Evolutionary conservation across 139 green algal genomes (phyloP).

Genomic region (Volvox reticuliferus): DNA sequence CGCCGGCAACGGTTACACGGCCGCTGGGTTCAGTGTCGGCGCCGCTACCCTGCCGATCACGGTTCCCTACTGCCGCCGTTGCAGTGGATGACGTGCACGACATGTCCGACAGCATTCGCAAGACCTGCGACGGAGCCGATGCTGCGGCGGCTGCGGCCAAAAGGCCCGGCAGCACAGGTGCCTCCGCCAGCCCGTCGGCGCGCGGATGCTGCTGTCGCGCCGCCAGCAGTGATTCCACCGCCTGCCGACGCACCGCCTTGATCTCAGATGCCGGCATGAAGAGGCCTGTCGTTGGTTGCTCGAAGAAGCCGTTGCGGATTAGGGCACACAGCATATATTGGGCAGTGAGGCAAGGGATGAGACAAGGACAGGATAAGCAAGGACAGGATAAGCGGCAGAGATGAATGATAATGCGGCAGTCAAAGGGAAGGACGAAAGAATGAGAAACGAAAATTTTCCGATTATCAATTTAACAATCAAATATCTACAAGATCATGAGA

Average conservation of each 20-base stretch:
- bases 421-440: no score
- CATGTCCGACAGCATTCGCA: not conserved
- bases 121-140: not conserved
- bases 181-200: slow-evolving; percentile 49
- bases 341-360: no score
- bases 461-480: no score
- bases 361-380: no score
- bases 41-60: not conserved
- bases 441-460: no score
- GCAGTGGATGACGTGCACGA: slow-evolving; percentile 12
- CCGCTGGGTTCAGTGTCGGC: slow-evolving; percentile 11
- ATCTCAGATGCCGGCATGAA: slow-evolving; percentile 75
- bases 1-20: not conserved
- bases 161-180: slow-evolving; percentile 60
- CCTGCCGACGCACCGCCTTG: slow-evolving; percentile 75
- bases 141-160: slow-evolving; percentile 31
- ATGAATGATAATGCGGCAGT: no score
- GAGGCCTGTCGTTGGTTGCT: slow-evolving; percentile 53
- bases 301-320: no score
- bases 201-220: slow-evolving; percentile 6
- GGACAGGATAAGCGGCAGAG: no score
- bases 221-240: slow-evolving; percentile 68
- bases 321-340: no score
- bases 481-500: no score
- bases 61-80: not conserved